Base-by-base conservation (phyloP, 2,329 filamentous ascomycete genomes). In the Talaromyces sp. region DNA sequence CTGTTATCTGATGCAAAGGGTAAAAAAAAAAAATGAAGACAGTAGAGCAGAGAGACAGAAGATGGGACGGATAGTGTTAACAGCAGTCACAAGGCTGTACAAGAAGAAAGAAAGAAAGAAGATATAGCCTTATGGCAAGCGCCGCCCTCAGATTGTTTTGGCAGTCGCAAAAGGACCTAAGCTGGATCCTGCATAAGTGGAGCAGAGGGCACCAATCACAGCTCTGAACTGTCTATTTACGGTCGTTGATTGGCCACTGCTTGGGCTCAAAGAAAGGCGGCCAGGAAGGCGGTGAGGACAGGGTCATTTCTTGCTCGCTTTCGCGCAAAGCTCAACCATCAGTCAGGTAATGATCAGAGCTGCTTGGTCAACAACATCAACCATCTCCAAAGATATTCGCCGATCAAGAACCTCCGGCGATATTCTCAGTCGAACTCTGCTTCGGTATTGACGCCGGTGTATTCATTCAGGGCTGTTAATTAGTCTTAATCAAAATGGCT, bases 271-370 rank as follows among this genome's bases (percentile, higher is more conserved):
- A 35, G 16, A 62, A 47, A 54, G 54, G 64, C 59, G 59, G 59
- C 60, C 58, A 47, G 59, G 27, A 19, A 27, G 64, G 64, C 64
- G 64, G 64, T 65, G 64, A 65, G 59, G 16, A 22, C 22, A 37
- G 14, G 33, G 3, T 24, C 9, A 27, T 31, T 50, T 57, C 63
- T 39, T 41, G 48, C 48, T 35, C 24, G 56, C 13, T 35, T 33
- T 41, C 19, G 37, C 56, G 39, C 24, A 39, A 52, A 59, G 47
- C 48, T 37, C 57, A 61, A 37, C 33, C 8, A 33, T 52, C 48
- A 47, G 24, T 45, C 47, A 24, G 41, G 35, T 47, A 50, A 58
- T 31, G 5, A 37, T 11, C 48, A 37, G 33, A 37, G 33, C 52
- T 39, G 52, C 52, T 56, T 39, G 4, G 14, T 39, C 52, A 11